Evolutionary conservation across 305 asterid genomes (phyloP).

Genomic region (Fraxinus xanthoxyloides): DNA sequence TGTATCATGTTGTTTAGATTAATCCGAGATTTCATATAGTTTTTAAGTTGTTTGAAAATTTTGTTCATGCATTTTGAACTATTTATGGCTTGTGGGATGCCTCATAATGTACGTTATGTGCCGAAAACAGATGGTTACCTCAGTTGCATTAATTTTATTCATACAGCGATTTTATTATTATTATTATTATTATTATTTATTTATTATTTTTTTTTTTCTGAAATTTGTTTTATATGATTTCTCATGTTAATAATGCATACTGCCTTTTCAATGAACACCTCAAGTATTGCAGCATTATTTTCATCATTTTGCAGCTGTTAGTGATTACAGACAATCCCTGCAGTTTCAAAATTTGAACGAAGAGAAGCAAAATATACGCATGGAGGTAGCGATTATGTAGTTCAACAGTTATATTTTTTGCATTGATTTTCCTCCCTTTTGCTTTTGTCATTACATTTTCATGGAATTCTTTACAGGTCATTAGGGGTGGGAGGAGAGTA

Average conservation of each 20-base stretch:
- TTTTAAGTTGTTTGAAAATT: neutral
- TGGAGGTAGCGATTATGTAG: constrained; percentile 54
- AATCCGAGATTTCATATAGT: neutral
- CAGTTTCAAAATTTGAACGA: constrained; percentile 93
- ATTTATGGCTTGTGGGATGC: neutral
- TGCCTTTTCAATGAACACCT: neutral
- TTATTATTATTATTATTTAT: too few species aligned
- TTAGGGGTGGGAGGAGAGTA: constrained; percentile 75
- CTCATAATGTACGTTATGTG: neutral
- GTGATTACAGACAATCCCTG: constrained; percentile 93
- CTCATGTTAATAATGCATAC: neutral
- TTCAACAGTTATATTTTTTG: neutral
- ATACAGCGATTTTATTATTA: neutral
- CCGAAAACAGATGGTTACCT: neutral
- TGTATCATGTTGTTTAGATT: neutral
- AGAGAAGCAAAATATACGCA: constrained; percentile 91
- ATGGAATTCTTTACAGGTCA: constrained; percentile 53
- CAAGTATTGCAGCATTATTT: constrained; percentile 13
- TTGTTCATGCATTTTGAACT: neutral
- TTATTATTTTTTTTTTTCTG: too few species aligned
- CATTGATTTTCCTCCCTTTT: neutral
- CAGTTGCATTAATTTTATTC: neutral
- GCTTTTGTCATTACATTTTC: constrained; percentile 10
- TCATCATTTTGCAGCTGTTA: constrained; percentile 56
- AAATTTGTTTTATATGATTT: neutral